A percentile compares a stretch with the other conserved stretches of the same genome.
These are phyloP conservation scores for Protomyces macrosporus DNA, from an alignment of 1,139 yeast species.

Conservation along the genomic window DNA sequence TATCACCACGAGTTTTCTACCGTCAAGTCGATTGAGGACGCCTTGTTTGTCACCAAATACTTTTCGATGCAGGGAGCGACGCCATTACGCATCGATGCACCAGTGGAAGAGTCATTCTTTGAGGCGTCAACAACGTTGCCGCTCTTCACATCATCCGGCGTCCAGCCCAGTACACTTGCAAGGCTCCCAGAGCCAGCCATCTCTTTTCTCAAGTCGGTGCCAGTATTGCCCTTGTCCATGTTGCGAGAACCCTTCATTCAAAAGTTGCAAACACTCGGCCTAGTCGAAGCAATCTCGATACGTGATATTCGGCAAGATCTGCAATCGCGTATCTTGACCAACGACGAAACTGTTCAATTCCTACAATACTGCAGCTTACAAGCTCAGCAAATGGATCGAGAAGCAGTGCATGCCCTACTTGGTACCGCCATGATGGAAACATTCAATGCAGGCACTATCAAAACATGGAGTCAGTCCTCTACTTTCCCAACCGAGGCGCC, in stretches of 20 bases:
- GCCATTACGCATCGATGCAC: conserved; percentile 12
- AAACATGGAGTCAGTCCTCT: conserved; percentile 32
- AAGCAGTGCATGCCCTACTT: conserved; percentile 26
- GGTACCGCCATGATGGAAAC: conserved; percentile 32
- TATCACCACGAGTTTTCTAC: conserved; percentile 40
- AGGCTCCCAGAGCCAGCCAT: conserved; percentile 37
- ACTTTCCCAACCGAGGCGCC: conserved; percentile 36
- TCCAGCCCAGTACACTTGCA: conserved; percentile 37
- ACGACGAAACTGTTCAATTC: conserved; percentile 29
- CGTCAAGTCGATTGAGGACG: conserved; percentile 5
- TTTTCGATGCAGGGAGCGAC: conserved; percentile 23
- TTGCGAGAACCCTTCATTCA: conserved; percentile 36
- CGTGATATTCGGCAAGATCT: conserved; percentile 37
- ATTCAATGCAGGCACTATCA: conserved; percentile 32
- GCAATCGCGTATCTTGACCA: conserved; percentile 34
- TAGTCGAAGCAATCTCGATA: conserved; percentile 34
- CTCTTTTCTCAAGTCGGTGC: conserved; percentile 36
- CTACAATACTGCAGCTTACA: conserved; percentile 30
- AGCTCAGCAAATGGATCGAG: conserved; percentile 23
- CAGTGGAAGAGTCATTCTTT: conserved; percentile 24
- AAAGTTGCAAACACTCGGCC: conserved; percentile 34
- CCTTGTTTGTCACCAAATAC: conserved; percentile 4
- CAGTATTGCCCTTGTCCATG: conserved; percentile 37
- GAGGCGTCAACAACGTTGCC: conserved; percentile 32
- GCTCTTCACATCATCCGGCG: conserved; percentile 39